These are phyloP conservation scores for Rhodamnia rubescens DNA, from an alignment of 345 rosid genomes.

Conservation along the genomic window DNA sequence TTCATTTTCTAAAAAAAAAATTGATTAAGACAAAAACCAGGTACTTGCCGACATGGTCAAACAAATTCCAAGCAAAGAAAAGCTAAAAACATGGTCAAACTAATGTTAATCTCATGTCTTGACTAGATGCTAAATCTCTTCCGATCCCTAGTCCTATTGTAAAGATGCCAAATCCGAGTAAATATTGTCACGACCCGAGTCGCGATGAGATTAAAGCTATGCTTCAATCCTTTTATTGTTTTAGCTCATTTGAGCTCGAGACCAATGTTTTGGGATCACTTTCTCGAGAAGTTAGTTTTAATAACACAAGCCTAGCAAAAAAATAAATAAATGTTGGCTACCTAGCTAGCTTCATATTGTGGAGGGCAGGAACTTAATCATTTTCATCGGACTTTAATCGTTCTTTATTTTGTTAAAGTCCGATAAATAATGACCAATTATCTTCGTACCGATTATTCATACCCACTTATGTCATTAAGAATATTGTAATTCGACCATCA, in stretches of 20 bases:
- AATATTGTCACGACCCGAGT: background rate
- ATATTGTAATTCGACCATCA: background rate
- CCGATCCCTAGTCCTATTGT: background rate
- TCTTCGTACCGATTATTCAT: background rate
- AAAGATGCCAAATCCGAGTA: background rate
- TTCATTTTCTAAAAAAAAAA: background rate
- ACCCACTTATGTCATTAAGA: background rate
- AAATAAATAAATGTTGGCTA: background rate
- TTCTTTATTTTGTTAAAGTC: background rate
- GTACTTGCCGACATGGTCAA: background rate
- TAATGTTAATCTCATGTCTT: background rate
- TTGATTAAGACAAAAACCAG: background rate
- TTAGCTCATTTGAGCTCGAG: background rate
- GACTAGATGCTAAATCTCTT: background rate
- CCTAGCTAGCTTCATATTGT: background rate
- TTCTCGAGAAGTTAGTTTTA: background rate
- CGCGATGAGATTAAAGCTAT: background rate
- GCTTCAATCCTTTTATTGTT: background rate
- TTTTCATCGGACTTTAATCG: no score
- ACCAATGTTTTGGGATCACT: background rate
- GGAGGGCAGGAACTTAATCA: background rate
- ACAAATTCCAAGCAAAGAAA: background rate
- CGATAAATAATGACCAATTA: background rate
- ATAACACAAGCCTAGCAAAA: background rate
- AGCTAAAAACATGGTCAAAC: background rate